These are phyloP conservation scores for Trichophaea hybrida DNA, from an alignment of 2,329 filamentous ascomycete genomes.

Conservation along the genomic window DNA sequence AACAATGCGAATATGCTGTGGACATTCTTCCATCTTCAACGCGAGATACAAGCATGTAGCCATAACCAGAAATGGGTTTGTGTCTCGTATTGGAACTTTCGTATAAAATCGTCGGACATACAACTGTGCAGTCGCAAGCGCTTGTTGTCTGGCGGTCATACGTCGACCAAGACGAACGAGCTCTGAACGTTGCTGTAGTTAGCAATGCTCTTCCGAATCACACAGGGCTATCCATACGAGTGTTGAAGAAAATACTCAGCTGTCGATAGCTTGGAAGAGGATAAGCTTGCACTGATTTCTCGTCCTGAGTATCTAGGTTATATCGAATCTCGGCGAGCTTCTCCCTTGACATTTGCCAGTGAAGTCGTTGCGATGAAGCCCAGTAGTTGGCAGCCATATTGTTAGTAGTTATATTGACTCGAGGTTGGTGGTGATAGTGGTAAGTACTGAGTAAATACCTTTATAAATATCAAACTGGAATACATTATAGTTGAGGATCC, in stretches of 20 bases:
- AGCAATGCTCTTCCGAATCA: neutral
- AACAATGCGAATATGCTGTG: constrained; percentile 86
- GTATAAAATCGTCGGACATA: constrained; percentile 91
- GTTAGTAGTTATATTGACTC: neutral
- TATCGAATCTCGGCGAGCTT: constrained; percentile 62
- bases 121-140: constrained; percentile 81
- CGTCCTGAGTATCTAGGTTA: constrained; percentile 62
- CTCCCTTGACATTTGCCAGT: constrained; percentile 81
- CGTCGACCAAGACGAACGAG: constrained; percentile 71
- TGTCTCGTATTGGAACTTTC: constrained; percentile 77
- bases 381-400: constrained; percentile 90
- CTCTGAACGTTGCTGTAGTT: constrained; percentile 38
- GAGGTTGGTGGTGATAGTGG: too few species aligned
- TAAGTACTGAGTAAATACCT: neutral
- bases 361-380: constrained; percentile 78
- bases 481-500: too few species aligned
- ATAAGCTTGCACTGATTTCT: constrained; percentile 59
- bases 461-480: neutral
- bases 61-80: constrained; percentile 83
- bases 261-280: constrained; percentile 69
- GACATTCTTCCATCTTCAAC: constrained; percentile 95
- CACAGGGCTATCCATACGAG: constrained; percentile 44
- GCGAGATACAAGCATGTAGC: constrained; percentile 90
- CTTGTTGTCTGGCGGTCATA: constrained; percentile 74
- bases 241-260: constrained; percentile 81